phyloP scores from a whole-genome alignment of 1,139 yeast species.

The Cylindricascospora bacillispora region DNA sequence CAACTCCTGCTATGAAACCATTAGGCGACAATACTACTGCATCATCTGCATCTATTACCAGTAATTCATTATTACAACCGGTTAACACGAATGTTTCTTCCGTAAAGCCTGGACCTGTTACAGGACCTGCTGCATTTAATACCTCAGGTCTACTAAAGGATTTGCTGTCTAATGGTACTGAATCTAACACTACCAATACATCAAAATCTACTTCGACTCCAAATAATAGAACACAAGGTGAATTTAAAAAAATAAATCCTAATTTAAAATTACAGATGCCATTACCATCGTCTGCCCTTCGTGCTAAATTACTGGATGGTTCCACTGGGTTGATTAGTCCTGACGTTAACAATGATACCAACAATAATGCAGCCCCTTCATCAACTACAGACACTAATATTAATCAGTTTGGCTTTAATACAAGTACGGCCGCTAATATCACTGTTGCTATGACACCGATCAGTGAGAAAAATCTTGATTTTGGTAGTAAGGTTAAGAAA shows the following conservation, averaged over 20 bases:
- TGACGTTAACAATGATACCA: slow-evolving; percentile 5
- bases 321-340: slow-evolving; percentile 7
- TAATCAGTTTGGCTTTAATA: slow-evolving; percentile 55
- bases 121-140: no score
- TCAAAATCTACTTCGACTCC: slow-evolving; percentile 1
- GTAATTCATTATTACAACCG: slow-evolving; percentile 44
- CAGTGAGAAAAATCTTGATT: slow-evolving; percentile 39
- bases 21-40: slow-evolving; percentile 19
- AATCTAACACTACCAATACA: not conserved
- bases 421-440: slow-evolving; percentile 35
- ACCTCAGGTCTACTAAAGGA: not conserved
- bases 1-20: slow-evolving; percentile 20
- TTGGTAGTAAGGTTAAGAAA: slow-evolving; percentile 15
- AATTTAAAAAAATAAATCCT: slow-evolving; percentile 27
- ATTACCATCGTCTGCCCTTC: slow-evolving; percentile 28
- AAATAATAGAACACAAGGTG: slow-evolving; percentile 22
- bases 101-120: no score
- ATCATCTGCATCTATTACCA: no score
- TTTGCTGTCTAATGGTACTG: no score
- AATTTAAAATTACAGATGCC: slow-evolving; percentile 39
- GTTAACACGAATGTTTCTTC: slow-evolving; percentile 32
- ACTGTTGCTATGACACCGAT: slow-evolving; percentile 71
- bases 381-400: slow-evolving; percentile 29
- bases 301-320: slow-evolving; percentile 25
- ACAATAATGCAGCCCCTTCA: slow-evolving; percentile 5